A percentile compares a stretch with the other conserved stretches of the same genome.
Evolutionary conservation across 805 yeast species (phyloP).

Genomic region (Scheffersomyces stipitis): DNA sequence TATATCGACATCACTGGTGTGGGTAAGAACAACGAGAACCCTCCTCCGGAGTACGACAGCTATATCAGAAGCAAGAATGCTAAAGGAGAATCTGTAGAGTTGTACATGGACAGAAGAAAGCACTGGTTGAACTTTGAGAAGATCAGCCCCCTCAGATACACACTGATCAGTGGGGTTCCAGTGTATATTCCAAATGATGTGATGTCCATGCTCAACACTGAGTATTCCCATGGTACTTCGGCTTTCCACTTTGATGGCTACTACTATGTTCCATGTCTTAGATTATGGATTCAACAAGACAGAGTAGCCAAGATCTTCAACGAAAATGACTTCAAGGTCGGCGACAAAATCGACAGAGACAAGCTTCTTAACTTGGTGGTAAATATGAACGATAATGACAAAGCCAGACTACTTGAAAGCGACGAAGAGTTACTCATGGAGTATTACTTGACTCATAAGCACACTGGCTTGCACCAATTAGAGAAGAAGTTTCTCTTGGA

Average conservation of each 20-base stretch:
- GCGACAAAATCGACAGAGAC: constrained; percentile 7
- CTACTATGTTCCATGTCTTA: constrained; percentile 9
- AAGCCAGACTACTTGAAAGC: constrained; percentile 4
- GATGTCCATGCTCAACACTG: constrained; percentile 8
- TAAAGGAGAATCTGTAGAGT: constrained; percentile 17
- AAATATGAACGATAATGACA: constrained; percentile 7
- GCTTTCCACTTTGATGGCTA: constrained; percentile 5
- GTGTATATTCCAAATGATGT: constrained; percentile 10
- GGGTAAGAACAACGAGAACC: constrained; percentile 11
- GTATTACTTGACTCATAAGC: constrained; percentile 7
- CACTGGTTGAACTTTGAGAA: constrained; percentile 29
- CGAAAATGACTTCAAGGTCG: constrained; percentile 1
- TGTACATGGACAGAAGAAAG: constrained; percentile 33
- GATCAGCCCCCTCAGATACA: constrained; percentile 8
- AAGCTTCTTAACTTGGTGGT: constrained; percentile 9
- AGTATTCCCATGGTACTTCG: constrained; percentile 8
- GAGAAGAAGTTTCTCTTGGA: constrained; percentile 7
- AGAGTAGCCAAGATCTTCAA: constrained; percentile 10
- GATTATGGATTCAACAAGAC: constrained; percentile 11
- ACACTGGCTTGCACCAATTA: constrained; percentile 7
- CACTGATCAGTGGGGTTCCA: constrained; percentile 11
- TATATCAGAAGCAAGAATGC: constrained; percentile 17
- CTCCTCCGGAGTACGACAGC: constrained; percentile 18
- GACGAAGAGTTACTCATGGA: constrained; percentile 7
- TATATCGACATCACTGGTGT: constrained; percentile 14